Conservation (phyloP, 768 basidiomycete genomes). For the Coprinopsis strossmayeri region DNA sequence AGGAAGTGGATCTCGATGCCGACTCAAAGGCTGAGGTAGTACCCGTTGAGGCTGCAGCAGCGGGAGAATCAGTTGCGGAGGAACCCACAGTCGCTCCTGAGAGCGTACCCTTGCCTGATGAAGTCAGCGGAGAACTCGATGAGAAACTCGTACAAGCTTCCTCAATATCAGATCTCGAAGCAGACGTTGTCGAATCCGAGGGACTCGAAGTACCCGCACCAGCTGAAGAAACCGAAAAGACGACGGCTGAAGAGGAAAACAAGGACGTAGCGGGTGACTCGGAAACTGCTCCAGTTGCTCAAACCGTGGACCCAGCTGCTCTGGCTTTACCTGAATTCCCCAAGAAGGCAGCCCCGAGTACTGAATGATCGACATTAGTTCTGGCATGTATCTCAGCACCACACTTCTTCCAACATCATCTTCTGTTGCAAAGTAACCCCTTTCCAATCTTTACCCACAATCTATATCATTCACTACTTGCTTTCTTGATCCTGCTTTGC, state of each 20-base stretch:
- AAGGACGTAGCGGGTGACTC: no score
- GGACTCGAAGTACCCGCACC: no score
- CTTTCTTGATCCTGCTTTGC: neutral
- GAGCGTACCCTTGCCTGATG: conserved; percentile 13
- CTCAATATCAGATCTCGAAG: no score
- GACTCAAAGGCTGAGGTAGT: conserved; percentile 8
- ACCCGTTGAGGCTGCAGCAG: conserved; percentile 23
- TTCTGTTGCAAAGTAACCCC: neutral
- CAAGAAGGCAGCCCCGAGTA: neutral
- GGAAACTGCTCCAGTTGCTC: no score
- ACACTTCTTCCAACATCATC: no score
- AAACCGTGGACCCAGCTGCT: no score
- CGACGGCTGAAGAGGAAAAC: no score
- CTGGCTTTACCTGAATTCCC: neutral
- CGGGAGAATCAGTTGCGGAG: conserved; percentile 28
- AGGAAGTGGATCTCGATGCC: conserved; percentile 59
- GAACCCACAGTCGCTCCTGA: conserved; percentile 10
- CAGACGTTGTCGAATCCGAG: no score
- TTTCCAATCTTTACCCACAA: neutral
- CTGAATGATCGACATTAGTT: no score
- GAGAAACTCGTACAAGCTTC: no score
- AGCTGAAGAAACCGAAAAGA: no score
- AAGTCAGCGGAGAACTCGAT: conserved; percentile 11
- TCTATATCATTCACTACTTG: neutral
- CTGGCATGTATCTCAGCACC: no score